A percentile compares a stretch with the other conserved stretches of the same genome.
Evolutionary conservation across 2,329 filamentous ascomycete genomes (phyloP).

Genomic region (Microdochium bolleyi): DNA sequence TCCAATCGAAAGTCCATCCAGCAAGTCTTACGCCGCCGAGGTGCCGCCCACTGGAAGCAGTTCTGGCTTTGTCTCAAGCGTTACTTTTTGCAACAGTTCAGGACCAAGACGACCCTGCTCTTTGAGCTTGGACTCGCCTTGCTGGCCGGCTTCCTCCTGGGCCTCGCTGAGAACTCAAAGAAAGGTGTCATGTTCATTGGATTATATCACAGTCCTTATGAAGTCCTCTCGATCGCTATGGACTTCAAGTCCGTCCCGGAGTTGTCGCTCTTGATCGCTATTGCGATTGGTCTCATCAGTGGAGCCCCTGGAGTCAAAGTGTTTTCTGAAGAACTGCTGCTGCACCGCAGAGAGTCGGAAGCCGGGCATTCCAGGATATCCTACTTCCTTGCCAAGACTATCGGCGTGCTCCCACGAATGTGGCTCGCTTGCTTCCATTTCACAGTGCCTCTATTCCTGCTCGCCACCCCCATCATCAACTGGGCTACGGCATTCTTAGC

Average conservation of each 20-base stretch:
- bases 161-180: constrained; percentile 39
- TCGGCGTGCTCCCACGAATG: constrained; percentile 43
- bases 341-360: constrained; percentile 47
- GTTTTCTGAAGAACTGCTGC: constrained; percentile 47
- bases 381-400: constrained; percentile 48
- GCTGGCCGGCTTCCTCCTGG: constrained; percentile 44
- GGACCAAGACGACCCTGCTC: constrained; percentile 38
- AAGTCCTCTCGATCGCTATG: constrained; percentile 39
- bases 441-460: constrained; percentile 38
- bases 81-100: constrained; percentile 49
- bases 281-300: constrained; percentile 47
- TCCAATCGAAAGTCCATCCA: constrained; percentile 29
- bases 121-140: constrained; percentile 46
- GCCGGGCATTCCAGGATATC: constrained; percentile 47
- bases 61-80: constrained; percentile 43
- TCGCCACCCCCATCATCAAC: constrained; percentile 40
- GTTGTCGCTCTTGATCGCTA: constrained; percentile 41
- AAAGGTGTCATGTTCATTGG: constrained; percentile 46
- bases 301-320: constrained; percentile 46
- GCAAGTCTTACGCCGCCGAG: constrained; percentile 38
- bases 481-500: constrained; percentile 38
- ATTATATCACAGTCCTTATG: constrained; percentile 40
- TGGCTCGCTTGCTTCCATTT: constrained; percentile 45
- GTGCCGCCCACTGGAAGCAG: constrained; percentile 40
- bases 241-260: constrained; percentile 43